Conservation (phyloP, 2,329 filamentous ascomycete genomes). For the Penicillium sp. region DNA sequence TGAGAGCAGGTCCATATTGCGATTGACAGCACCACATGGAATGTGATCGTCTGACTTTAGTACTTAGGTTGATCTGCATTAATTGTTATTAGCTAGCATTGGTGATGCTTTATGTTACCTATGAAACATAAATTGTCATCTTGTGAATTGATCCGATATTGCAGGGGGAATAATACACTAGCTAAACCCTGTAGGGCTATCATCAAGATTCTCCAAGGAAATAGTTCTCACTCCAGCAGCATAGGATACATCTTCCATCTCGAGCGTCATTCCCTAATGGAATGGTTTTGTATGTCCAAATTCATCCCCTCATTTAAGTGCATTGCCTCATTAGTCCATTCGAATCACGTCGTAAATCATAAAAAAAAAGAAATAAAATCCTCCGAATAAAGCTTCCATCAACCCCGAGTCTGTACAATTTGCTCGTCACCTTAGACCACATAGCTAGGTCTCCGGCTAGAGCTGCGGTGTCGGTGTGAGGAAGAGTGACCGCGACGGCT, state of each 20-base stretch:
- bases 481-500: slow-evolving; percentile 42
- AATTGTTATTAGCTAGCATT: too few relatives aligned
- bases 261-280: background rate
- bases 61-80: too few relatives aligned
- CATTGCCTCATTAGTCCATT: slow-evolving; percentile 27
- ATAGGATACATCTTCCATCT: background rate
- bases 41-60: too few relatives aligned
- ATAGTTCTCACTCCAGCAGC: background rate
- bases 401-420: slow-evolving; percentile 9
- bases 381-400: slow-evolving; percentile 2
- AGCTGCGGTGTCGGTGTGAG: slow-evolving; percentile 39
- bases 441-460: slow-evolving; percentile 38
- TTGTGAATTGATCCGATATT: slow-evolving; percentile 5
- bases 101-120: background rate
- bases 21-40: too few relatives aligned
- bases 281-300: background rate
- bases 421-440: slow-evolving; percentile 39
- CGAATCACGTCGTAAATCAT: slow-evolving; percentile 24
- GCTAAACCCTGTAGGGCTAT: background rate
- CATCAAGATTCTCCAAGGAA: background rate
- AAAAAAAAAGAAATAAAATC: slow-evolving; percentile 7
- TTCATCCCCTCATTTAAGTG: background rate
- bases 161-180: background rate
- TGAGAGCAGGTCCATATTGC: too few relatives aligned
- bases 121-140: background rate